Evolutionary conservation across 148 eudicot species (phyloP).

Genomic region (Chenopodium berlandieri): DNA sequence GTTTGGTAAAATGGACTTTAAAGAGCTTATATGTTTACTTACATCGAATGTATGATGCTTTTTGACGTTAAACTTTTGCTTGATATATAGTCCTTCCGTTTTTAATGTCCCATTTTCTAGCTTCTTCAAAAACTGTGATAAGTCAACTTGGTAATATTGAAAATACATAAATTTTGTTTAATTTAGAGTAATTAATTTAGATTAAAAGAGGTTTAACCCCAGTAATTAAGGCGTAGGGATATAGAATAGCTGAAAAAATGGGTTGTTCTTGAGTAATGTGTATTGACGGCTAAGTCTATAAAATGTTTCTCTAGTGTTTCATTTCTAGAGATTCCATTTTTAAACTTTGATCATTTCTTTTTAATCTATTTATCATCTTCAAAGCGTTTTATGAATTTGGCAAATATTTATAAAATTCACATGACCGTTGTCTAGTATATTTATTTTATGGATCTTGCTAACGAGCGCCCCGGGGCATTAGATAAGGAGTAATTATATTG

Average conservation of each 20-base stretch:
- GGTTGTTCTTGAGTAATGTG: not conserved
- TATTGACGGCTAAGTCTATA: not conserved
- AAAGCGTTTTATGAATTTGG: no score
- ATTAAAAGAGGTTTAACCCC: not conserved
- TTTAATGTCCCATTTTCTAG: not conserved
- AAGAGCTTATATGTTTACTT: slow-evolving; percentile 9
- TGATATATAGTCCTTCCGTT: slow-evolving; percentile 11
- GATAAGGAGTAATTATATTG: no score
- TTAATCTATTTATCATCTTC: no score
- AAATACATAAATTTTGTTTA: no score
- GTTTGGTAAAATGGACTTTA: not conserved
- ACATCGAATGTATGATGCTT: slow-evolving; percentile 29
- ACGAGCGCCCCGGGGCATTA: no score
- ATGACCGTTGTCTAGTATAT: no score
- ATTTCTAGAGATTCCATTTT: not conserved
- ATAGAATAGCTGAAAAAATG: not conserved
- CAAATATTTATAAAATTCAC: no score
- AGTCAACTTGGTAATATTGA: not conserved
- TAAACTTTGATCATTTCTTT: no score
- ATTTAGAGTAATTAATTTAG: no score
- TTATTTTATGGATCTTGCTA: no score
- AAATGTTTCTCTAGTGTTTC: not conserved
- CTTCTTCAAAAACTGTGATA: not conserved
- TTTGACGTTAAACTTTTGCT: slow-evolving; percentile 25
- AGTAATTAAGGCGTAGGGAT: not conserved